phyloP scores from a whole-genome alignment of 2,329 filamentous ascomycete species.

The Mycosphaerelloides madeirae region DNA sequence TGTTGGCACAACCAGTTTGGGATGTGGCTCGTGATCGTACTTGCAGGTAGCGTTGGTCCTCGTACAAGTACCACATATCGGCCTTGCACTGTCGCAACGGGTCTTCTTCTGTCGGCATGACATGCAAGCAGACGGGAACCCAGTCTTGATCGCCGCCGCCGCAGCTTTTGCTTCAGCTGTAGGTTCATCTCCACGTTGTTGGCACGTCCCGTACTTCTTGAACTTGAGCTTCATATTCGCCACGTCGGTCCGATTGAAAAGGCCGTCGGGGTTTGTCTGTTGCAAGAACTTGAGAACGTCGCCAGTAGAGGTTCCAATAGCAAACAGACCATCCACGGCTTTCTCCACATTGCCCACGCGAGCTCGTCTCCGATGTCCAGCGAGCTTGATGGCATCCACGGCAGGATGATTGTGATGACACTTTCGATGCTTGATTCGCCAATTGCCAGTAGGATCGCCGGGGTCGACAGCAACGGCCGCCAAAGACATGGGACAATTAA shows the following conservation, averaged over 20 bases:
- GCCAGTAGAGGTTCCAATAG: constrained; percentile 28
- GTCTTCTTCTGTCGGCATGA: constrained; percentile 27
- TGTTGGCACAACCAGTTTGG: constrained; percentile 4
- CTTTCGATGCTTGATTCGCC: constrained; percentile 32
- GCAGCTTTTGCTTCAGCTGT: constrained; percentile 4
- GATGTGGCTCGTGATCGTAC: constrained; percentile 23
- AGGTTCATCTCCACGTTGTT: constrained; percentile 13
- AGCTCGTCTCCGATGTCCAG: constrained; percentile 30
- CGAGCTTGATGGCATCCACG: constrained; percentile 24
- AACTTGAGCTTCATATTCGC: constrained; percentile 35
- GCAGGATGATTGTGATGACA: constrained; percentile 33
- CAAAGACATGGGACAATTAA: constrained; percentile 31
- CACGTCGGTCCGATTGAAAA: constrained; percentile 33
- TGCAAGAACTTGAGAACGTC: constrained; percentile 32
- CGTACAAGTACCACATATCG: constrained; percentile 24
- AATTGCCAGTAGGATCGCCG: constrained; percentile 26
- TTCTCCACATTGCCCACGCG: constrained; percentile 28
- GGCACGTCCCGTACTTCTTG: constrained; percentile 31
- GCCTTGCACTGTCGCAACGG: constrained; percentile 25
- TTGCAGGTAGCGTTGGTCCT: constrained; percentile 17
- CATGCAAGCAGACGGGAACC: constrained; percentile 24
- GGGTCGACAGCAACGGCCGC: constrained; percentile 30
- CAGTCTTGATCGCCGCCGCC: constrained; percentile 5
- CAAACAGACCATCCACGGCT: constrained; percentile 31
- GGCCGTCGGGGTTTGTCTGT: constrained; percentile 29